Base-by-base conservation (phyloP, 805 yeast species). In the Cyberlindnera xishuangbannaensis region DNA sequence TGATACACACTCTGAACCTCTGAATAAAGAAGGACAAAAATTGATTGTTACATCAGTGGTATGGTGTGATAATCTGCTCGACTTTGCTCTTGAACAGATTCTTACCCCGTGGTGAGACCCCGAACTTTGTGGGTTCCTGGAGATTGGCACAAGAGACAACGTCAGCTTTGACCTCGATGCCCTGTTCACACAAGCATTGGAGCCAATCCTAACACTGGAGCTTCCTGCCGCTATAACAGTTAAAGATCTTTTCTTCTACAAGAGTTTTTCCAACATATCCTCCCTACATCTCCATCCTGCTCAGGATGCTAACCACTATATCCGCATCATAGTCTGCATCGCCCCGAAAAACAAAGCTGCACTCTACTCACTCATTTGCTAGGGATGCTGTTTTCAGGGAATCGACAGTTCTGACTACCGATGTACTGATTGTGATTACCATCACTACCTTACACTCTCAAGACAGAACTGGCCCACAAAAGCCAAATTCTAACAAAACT, bases 341-440 rank as follows among this genome's bases (percentile, higher is more conserved):
- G 77, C 79, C 0, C 40, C 57, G 18, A 48, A 47, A 16, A 67
- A 67, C 33, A 59, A 58, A 27, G 51, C 70, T 1, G 66, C 71
- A 4, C 50, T 74, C 14, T 61, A 64, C 37, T 63, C 65, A 2
- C 39, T 75, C 8, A 65, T 73, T 4, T 67, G 73, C 1, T 75
- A 80, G 80, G 75, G 79, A 39, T 71, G 69, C 25, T 31, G 36
- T 7, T 32, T 34, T 14, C 40, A 35, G 39, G 34, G 17, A 30
- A 31, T 22, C 16, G 37, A 31, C 21, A 37, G 35, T 15, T 15
- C 35, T 4, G 31, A 34, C 18, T 39, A 40, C 22, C 40, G 37
- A 26, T 13, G 31, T 8, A 37, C 37, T n/a, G 39, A 42, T 20
- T 43, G 43, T 13, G 53, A 48, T 19, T 44, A 33, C 17, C 36